A percentile compares a stretch with the other conserved stretches of the same genome.
These are phyloP conservation scores for Blastobotrys elegans DNA, from an alignment of 1,139 yeast genomes.

Conservation along the genomic window DNA sequence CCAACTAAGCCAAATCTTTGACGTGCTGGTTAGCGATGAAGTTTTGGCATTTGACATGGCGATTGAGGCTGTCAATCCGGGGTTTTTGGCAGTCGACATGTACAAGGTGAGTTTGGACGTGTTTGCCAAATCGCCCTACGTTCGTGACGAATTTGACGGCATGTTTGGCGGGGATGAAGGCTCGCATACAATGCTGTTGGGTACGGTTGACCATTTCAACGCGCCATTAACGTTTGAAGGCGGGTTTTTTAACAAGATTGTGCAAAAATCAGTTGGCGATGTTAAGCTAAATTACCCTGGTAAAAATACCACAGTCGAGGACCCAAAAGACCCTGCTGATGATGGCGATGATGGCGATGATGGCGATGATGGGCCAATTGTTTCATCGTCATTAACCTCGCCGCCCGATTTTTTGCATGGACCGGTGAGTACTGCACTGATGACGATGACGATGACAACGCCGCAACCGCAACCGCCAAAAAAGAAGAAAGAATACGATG, in stretches of 20 bases:
- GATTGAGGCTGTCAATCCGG: slow-evolving; percentile 82
- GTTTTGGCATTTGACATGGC: slow-evolving; percentile 77
- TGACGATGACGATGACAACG: not conserved
- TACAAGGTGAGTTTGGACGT: slow-evolving; percentile 72
- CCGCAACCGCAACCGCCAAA: not conserved
- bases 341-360: slow-evolving; percentile 16
- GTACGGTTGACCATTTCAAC: slow-evolving; percentile 62
- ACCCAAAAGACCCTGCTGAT: not conserved
- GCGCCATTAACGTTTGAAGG: slow-evolving; percentile 74
- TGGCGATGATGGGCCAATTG: not conserved
- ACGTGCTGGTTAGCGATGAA: slow-evolving; percentile 75
- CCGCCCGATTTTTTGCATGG: not conserved
- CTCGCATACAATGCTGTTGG: slow-evolving; percentile 64
- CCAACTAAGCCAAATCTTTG: slow-evolving; percentile 53
- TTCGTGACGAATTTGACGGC: slow-evolving; percentile 26
- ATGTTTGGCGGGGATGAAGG: slow-evolving; percentile 16
- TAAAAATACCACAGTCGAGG: slow-evolving; percentile 47
- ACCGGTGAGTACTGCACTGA: not conserved
- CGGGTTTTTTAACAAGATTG: slow-evolving; percentile 63
- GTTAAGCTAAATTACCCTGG: slow-evolving; percentile 76
- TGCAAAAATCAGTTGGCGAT: slow-evolving; percentile 55
- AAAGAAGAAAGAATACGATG: slow-evolving; percentile 21
- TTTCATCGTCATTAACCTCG: not conserved
- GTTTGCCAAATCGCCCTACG: slow-evolving; percentile 74
- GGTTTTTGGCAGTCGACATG: slow-evolving; percentile 63